These are phyloP conservation scores for Phytophthora colocasiae DNA, from an alignment of 352 stramenopile genomes.

Conservation along the genomic window DNA sequence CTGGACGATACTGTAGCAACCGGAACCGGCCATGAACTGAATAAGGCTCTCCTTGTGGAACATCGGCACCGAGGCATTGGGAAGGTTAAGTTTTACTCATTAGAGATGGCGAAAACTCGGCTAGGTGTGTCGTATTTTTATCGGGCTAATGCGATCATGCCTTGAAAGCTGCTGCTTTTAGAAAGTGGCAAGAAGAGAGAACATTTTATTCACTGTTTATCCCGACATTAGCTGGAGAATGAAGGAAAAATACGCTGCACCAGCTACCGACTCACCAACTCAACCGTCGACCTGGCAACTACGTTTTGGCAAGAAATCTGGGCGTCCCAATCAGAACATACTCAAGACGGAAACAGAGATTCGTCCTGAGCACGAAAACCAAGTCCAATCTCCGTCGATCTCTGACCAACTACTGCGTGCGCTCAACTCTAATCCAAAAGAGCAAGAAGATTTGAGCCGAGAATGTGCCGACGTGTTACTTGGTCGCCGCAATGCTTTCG, in stretches of 20 bases:
- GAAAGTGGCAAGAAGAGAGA: neutral
- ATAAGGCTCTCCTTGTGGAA: conserved; percentile 76
- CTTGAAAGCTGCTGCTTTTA: conserved; percentile 17
- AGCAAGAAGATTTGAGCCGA: conserved; percentile 41
- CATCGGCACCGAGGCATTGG: conserved; percentile 25
- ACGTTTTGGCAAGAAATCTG: conserved; percentile 59
- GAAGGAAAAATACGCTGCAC: conserved; percentile 13
- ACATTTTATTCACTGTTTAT: conserved; percentile 1
- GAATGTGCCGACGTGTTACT: conserved; percentile 65
- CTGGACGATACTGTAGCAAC: conserved; percentile 72
- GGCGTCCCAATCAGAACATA: neutral
- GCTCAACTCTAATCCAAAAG: conserved; percentile 32
- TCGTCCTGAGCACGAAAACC: neutral
- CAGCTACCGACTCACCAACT: conserved; percentile 28
- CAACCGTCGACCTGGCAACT: conserved; percentile 65
- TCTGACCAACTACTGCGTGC: conserved; percentile 48
- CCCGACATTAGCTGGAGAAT: conserved; percentile 5
- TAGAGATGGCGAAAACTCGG: too few species aligned
- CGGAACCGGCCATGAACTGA: conserved; percentile 62
- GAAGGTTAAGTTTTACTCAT: neutral
- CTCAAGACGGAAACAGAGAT: conserved; percentile 3
- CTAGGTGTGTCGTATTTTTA: conserved; percentile 29
- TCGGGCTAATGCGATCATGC: conserved; percentile 17
- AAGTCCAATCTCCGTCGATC: conserved; percentile 39
- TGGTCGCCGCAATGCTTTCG: conserved; percentile 64